These are phyloP conservation scores for Spinellus fusiger DNA, from an alignment of 192 early-diverging fungal genomes.

Conservation along the genomic window DNA sequence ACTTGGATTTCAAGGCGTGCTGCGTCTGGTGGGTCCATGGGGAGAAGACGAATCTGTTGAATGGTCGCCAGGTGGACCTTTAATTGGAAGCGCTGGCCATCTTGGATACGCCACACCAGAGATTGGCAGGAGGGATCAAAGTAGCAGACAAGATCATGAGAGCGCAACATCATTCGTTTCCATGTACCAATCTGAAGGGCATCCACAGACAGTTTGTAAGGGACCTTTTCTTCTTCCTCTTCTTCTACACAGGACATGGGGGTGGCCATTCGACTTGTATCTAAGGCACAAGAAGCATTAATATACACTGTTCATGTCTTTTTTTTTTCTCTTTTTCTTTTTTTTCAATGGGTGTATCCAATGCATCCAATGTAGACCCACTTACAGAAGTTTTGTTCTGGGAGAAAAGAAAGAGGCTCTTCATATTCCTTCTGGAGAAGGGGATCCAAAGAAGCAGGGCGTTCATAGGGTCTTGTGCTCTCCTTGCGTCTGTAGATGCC, in stretches of 20 bases:
- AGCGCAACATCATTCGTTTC: conserved; percentile 50
- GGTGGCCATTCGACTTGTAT: not conserved
- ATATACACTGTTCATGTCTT: no score
- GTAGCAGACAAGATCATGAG: conserved; percentile 46
- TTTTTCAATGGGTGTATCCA: no score
- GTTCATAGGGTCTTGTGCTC: no score
- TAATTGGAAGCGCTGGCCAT: conserved; percentile 41
- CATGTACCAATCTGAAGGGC: conserved; percentile 57
- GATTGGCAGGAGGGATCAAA: conserved; percentile 36
- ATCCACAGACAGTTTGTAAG: conserved; percentile 46
- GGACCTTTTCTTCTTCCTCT: not conserved
- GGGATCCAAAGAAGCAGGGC: no score
- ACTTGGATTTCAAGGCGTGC: conserved; percentile 20
- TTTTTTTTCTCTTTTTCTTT: no score
- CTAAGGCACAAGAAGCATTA: not conserved
- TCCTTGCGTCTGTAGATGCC: no score
- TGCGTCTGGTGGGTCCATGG: conserved; percentile 35
- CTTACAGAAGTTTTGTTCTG: no score
- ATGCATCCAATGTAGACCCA: no score
- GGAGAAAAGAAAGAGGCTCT: no score
- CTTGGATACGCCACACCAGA: conserved; percentile 56
- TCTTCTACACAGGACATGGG: not conserved
- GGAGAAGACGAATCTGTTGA: conserved; percentile 41
- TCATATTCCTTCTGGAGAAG: no score
- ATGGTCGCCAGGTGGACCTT: conserved; percentile 45